Percentiles rank a stretch among this genome's conserved stretches.
These are phyloP conservation scores for Coniosporium tulheliwenetii DNA, from an alignment of 2,329 filamentous ascomycete genomes.

Conservation along the genomic window DNA sequence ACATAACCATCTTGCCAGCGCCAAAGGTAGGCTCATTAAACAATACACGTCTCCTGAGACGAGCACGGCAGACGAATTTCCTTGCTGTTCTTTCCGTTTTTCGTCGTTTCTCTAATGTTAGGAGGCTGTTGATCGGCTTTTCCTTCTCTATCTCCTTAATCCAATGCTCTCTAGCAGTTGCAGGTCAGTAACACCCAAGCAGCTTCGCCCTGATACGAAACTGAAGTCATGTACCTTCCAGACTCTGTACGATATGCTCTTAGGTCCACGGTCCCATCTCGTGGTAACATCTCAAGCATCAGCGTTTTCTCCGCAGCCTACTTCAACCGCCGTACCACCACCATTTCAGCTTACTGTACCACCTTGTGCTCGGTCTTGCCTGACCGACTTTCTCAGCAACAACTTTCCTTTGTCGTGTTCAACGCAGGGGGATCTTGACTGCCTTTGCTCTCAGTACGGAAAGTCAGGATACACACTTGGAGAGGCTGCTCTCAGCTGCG, in stretches of 20 bases:
- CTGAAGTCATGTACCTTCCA: neutral
- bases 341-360: neutral
- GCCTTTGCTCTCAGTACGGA: slow-evolving; percentile 47
- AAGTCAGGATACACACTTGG: slow-evolving; percentile 50
- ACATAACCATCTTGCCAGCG: too few relatives aligned
- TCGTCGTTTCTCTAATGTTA: neutral
- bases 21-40: too few relatives aligned
- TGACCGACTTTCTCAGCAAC: slow-evolving; percentile 44
- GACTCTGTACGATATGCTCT: neutral
- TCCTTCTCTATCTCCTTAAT: neutral
- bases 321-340: neutral
- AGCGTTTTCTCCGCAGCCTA: neutral
- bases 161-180: neutral
- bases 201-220: neutral
- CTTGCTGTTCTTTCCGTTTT: neutral
- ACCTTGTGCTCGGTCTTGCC: slow-evolving; percentile 42
- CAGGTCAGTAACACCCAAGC: neutral
- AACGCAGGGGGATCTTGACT: slow-evolving; percentile 37
- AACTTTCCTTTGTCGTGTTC: slow-evolving; percentile 42
- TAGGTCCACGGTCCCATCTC: neutral
- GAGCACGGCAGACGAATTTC: neutral
- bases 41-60: too few relatives aligned
- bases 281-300: neutral
- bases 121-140: neutral
- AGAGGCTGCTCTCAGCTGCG: slow-evolving; percentile 43